These are phyloP conservation scores for Chondrus crispus DNA, from an alignment of 23 red algal genomes.

Conservation along the genomic window DNA sequence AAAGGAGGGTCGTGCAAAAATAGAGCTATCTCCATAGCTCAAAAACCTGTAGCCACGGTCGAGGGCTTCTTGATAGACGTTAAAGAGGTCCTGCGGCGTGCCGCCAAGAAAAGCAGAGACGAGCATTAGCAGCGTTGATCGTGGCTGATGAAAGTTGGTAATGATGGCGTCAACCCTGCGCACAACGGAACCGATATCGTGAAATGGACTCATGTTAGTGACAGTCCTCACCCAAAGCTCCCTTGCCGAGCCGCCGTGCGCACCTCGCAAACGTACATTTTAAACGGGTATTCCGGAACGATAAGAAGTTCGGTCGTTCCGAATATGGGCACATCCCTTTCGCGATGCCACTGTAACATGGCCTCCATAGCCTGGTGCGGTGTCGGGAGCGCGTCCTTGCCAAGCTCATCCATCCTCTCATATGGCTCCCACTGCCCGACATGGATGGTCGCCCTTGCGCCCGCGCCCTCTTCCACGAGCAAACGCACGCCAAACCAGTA, in stretches of 20 bases:
- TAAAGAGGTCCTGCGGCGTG: slow-evolving; percentile 27
- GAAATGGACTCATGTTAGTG: neutral
- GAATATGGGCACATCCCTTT: neutral
- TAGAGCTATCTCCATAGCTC: slow-evolving; percentile 91
- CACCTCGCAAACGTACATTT: slow-evolving; percentile 16
- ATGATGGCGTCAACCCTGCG: slow-evolving; percentile 74
- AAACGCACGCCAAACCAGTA: slow-evolving; percentile 91
- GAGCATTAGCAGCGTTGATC: slow-evolving; percentile 94
- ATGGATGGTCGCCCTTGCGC: neutral
- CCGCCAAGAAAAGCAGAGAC: slow-evolving; percentile 84
- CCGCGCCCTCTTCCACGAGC: neutral
- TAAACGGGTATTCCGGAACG: slow-evolving; percentile 83
- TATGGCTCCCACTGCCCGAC: slow-evolving; percentile 92
- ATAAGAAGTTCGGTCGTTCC: slow-evolving; percentile 85
- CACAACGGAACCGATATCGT: neutral
- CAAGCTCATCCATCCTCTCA: slow-evolving; percentile 11
- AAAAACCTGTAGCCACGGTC: slow-evolving; percentile 82
- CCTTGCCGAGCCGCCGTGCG: neutral
- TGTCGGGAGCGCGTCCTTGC: neutral
- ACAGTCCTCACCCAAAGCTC: neutral
- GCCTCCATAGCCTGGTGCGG: slow-evolving; percentile 34
- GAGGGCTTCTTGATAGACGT: slow-evolving; percentile 76
- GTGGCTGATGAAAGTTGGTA: slow-evolving; percentile 98
- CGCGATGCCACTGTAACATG: slow-evolving; percentile 17
- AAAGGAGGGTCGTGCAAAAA: slow-evolving; percentile 46